Percentiles rank a stretch among this genome's conserved stretches.
Evolutionary conservation across 208 protist genomes (phyloP).

Genomic region (Herpetomonas samuelpessoai): DNA sequence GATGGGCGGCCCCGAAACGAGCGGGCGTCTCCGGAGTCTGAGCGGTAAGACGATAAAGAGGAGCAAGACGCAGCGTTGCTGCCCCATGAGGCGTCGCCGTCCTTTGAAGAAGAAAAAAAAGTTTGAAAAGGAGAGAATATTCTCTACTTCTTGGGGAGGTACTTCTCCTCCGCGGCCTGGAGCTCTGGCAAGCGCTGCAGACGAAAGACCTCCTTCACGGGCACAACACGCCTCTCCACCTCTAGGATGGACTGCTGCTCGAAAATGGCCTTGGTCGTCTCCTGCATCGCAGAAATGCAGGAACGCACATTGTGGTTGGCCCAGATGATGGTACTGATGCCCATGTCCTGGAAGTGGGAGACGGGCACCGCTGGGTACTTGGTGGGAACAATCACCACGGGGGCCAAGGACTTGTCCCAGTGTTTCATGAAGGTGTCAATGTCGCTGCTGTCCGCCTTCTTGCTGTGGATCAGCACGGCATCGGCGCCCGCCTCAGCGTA

Average conservation of each 20-base stretch:
- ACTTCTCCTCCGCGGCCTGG: constrained; percentile 48
- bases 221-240: constrained; percentile 39
- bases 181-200: constrained; percentile 60
- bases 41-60: no score
- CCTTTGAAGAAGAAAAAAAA: constrained; percentile 12
- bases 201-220: constrained; percentile 75
- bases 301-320: constrained; percentile 73
- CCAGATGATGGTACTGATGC: constrained; percentile 68
- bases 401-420: constrained; percentile 37
- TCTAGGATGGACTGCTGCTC: constrained; percentile 46
- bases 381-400: constrained; percentile 83
- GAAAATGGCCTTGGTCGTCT: constrained; percentile 45
- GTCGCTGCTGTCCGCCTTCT: constrained; percentile 52
- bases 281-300: constrained; percentile 56
- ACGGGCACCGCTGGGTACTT: constrained; percentile 64
- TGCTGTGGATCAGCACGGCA: constrained; percentile 75
- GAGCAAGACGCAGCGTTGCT: no score
- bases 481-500: constrained; percentile 73
- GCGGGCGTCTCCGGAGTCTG: no score
- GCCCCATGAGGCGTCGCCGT: no score
- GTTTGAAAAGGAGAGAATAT: neutral
- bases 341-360: constrained; percentile 45
- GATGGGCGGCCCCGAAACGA: no score
- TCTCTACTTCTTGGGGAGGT: constrained; percentile 41
- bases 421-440: constrained; percentile 70